phyloP scores from a whole-genome alignment of 345 rosid genomes.

The Eutrema yunnanense region DNA sequence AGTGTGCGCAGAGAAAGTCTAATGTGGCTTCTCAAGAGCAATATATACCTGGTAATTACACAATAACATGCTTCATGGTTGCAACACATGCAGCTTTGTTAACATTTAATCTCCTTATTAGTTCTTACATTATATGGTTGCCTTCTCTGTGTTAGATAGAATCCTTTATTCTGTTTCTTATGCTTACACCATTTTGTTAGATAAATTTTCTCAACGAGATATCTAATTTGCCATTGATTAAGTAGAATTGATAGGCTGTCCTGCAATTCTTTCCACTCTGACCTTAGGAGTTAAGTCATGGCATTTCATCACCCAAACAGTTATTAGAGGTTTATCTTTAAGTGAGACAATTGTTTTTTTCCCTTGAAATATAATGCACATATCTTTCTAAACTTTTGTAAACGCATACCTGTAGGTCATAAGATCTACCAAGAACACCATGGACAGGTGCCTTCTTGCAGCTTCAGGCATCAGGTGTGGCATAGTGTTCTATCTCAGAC shows the following conservation, averaged over 20 bases:
- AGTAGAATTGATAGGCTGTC: background rate
- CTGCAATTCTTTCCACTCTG: background rate
- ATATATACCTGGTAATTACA: slow-evolving; percentile 2
- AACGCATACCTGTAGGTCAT: slow-evolving; percentile 26
- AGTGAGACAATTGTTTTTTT: background rate
- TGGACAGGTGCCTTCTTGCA: slow-evolving; percentile 33
- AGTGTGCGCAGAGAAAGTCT: background rate
- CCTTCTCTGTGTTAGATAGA: background rate
- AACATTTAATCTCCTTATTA: background rate
- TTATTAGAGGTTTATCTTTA: background rate
- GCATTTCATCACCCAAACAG: background rate
- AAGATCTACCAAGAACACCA: slow-evolving; percentile 24
- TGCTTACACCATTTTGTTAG: background rate
- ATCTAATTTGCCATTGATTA: background rate
- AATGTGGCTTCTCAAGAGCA: slow-evolving; percentile 11
- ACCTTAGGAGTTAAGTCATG: background rate
- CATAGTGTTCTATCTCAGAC: background rate
- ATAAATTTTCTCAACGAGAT: background rate
- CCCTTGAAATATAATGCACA: background rate
- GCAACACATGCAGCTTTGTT: background rate
- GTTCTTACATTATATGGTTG: background rate
- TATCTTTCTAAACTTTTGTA: background rate
- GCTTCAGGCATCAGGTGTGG: slow-evolving; percentile 53
- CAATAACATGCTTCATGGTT: background rate
- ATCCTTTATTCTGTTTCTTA: background rate